A percentile compares a stretch with the other conserved stretches of the same genome.
phyloP scores from a whole-genome alignment of 2,329 filamentous ascomycete genomes.

The Aspergillus eucalypticola region DNA sequence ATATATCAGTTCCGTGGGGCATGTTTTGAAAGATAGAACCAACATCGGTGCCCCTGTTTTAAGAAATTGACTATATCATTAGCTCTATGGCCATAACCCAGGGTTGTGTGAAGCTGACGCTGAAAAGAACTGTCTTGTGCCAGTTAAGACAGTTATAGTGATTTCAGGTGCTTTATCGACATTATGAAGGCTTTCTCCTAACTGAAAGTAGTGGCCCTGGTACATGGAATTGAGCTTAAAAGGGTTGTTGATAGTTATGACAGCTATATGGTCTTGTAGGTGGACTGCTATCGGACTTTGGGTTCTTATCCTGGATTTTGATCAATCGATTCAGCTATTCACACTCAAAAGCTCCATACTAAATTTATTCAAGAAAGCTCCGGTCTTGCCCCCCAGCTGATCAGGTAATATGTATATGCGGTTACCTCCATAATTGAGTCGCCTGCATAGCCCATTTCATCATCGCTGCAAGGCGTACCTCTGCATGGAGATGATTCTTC shows the following conservation, averaged over 20 bases:
- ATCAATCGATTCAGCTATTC: too few relatives aligned
- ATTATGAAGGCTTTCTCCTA: conserved; percentile 72
- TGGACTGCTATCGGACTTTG: too few relatives aligned
- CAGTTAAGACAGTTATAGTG: conserved; percentile 80
- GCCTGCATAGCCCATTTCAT: too few relatives aligned
- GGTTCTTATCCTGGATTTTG: too few relatives aligned
- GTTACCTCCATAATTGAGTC: too few relatives aligned
- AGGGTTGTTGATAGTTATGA: conserved; percentile 84
- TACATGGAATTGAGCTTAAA: conserved; percentile 85
- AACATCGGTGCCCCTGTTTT: conserved; percentile 74
- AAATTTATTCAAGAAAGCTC: too few relatives aligned
- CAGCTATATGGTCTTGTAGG: conserved; percentile 65
- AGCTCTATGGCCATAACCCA: background rate
- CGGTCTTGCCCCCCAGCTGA: too few relatives aligned
- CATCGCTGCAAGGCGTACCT: too few relatives aligned
- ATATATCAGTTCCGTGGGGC: conserved; percentile 43
- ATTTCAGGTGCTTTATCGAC: conserved; percentile 78
- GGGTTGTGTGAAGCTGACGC: conserved; percentile 59
- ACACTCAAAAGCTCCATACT: too few relatives aligned
- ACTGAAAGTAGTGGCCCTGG: conserved; percentile 71
- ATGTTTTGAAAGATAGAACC: conserved; percentile 53
- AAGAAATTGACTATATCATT: background rate
- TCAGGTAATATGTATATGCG: too few relatives aligned
- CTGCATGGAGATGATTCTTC: too few relatives aligned
- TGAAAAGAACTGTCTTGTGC: conserved; percentile 79